These are phyloP conservation scores for Jatropha curcas DNA, from an alignment of 345 rosid genomes.

Conservation along the genomic window DNA sequence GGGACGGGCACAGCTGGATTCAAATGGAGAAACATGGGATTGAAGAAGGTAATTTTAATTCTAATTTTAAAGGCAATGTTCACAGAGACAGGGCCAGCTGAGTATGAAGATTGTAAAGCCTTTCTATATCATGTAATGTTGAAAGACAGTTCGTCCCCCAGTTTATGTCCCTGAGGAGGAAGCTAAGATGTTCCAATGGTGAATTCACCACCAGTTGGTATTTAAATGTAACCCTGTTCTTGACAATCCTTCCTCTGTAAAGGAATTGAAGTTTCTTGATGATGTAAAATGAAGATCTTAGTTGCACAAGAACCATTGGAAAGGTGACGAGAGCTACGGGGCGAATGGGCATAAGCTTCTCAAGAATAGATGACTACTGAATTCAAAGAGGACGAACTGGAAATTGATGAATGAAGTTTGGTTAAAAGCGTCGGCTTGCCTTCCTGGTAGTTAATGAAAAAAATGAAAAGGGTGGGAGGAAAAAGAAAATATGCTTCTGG, in stretches of 20 bases:
- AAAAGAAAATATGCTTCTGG: slow-evolving; percentile 33
- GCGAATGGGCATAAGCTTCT: slow-evolving; percentile 45
- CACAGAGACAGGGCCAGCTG: slow-evolving; percentile 36
- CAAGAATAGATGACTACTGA: slow-evolving; percentile 36
- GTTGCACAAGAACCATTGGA: slow-evolving; percentile 34
- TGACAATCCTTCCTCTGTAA: slow-evolving; percentile 31
- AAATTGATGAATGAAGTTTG: slow-evolving; percentile 35
- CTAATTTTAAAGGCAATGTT: slow-evolving; percentile 42
- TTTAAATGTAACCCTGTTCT: slow-evolving; percentile 27
- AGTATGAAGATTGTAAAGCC: slow-evolving; percentile 52
- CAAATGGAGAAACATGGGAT: slow-evolving; percentile 35
- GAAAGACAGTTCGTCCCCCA: slow-evolving; percentile 36
- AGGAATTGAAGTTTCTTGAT: slow-evolving; percentile 42
- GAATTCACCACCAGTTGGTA: slow-evolving; percentile 37
- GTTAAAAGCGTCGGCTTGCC: slow-evolving; percentile 29
- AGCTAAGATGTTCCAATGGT: slow-evolving; percentile 35
- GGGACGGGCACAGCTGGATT: slow-evolving; percentile 24
- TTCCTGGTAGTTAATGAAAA: slow-evolving; percentile 36
- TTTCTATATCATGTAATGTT: slow-evolving; percentile 35
- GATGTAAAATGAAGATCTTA: slow-evolving; percentile 32
- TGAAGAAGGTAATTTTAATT: slow-evolving; percentile 38
- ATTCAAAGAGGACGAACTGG: slow-evolving; percentile 39
- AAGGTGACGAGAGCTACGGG: slow-evolving; percentile 34
- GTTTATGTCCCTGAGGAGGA: slow-evolving; percentile 45
- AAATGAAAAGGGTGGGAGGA: slow-evolving; percentile 39